A percentile compares a stretch with the other conserved stretches of the same genome.
Conservation (phyloP, 2,329 filamentous ascomycete species). For the Trichoderma oligosporum region DNA sequence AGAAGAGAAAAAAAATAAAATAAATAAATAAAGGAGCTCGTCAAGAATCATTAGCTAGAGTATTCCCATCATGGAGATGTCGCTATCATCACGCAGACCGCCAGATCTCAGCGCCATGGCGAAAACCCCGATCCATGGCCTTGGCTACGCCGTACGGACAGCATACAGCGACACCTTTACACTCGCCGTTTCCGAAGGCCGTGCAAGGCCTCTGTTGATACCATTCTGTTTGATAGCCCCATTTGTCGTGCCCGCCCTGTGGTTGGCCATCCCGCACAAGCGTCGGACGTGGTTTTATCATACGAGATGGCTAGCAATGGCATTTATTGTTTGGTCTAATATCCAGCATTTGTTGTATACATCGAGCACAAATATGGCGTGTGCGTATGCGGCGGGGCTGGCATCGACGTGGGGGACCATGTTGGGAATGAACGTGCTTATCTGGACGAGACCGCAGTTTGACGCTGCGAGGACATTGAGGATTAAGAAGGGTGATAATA, state of each 20-base stretch:
- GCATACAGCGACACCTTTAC: slow-evolving; percentile 39
- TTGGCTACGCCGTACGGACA: slow-evolving; percentile 29
- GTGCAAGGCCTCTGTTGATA: slow-evolving; percentile 47
- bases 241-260: slow-evolving; percentile 49
- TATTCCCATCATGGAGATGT: not conserved
- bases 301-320: slow-evolving; percentile 48
- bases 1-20: not conserved
- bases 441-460: slow-evolving; percentile 55
- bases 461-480: slow-evolving; percentile 51
- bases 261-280: slow-evolving; percentile 54
- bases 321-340: slow-evolving; percentile 43
- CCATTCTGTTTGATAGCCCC: slow-evolving; percentile 49
- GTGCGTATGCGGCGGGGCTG: slow-evolving; percentile 50
- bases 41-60: no score
- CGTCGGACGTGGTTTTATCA: slow-evolving; percentile 48
- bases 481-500: not conserved
- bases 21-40: not conserved
- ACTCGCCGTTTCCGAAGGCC: slow-evolving; percentile 37
- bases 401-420: slow-evolving; percentile 49
- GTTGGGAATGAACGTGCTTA: slow-evolving; percentile 45
- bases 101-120: slow-evolving; percentile 1
- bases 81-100: not conserved
- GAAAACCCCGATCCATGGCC: slow-evolving; percentile 19
- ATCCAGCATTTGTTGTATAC: slow-evolving; percentile 38
- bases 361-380: slow-evolving; percentile 50